phyloP scores from a whole-genome alignment of 768 basidiomycete species.

The Naematelia aurantialba region DNA sequence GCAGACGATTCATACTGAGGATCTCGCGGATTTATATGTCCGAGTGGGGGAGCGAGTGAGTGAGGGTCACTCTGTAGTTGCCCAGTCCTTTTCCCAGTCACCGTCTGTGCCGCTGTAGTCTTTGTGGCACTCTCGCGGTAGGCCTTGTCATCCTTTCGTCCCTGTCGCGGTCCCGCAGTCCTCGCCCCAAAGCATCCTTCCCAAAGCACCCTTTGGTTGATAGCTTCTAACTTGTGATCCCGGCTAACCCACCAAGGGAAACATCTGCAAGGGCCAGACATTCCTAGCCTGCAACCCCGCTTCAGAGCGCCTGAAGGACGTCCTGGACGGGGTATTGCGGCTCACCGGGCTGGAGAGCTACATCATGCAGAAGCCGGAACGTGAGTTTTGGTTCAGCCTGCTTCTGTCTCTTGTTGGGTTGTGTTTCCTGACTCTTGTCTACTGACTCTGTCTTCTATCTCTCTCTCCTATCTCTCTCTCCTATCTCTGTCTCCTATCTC shows the following conservation, averaged over 20 bases:
- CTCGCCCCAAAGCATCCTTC: too few species aligned
- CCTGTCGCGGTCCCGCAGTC: neutral
- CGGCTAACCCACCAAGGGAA: too few species aligned
- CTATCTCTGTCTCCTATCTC: neutral
- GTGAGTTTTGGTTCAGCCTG: slow-evolving; percentile 20
- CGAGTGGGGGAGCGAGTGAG: slow-evolving; percentile 53
- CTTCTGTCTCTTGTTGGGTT: neutral
- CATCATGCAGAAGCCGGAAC: slow-evolving; percentile 45
- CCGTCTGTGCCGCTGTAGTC: neutral
- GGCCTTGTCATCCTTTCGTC: neutral
- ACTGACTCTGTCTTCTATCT: neutral
- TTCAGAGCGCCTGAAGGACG: slow-evolving; percentile 53
- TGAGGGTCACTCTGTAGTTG: neutral
- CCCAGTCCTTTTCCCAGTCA: neutral
- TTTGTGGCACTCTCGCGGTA: neutral
- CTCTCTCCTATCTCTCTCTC: neutral
- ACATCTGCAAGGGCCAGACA: slow-evolving; percentile 51
- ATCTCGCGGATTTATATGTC: slow-evolving; percentile 55
- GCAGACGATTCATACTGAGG: slow-evolving; percentile 54
- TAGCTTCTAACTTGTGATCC: too few species aligned
- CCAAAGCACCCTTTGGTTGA: too few species aligned
- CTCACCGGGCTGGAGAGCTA: slow-evolving; percentile 53
- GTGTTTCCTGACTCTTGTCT: too few species aligned
- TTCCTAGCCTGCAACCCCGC: slow-evolving; percentile 54
- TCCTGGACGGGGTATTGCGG: slow-evolving; percentile 52